phyloP scores from a whole-genome alignment of 176 grass and related monocot genomes.

The Bothriochloa decipiens region DNA sequence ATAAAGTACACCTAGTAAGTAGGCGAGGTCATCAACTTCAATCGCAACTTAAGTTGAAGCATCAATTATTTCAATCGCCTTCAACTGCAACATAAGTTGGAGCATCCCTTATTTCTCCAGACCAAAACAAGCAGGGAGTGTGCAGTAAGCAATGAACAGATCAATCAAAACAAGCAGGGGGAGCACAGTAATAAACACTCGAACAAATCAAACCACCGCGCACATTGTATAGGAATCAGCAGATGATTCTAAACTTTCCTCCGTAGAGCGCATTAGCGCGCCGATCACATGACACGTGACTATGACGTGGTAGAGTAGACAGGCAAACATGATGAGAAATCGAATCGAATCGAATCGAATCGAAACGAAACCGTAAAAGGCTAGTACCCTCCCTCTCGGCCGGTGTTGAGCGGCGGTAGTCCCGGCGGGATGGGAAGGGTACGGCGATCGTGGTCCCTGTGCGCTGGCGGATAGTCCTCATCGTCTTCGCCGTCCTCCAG shows the following conservation, averaged over 20 bases:
- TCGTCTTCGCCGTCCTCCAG: conserved; percentile 24
- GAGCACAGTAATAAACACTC: too few relatives aligned
- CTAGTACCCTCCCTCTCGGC: conserved; percentile 67
- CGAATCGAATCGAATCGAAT: neutral
- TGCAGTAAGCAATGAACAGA: too few relatives aligned
- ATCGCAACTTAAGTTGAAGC: too few relatives aligned
- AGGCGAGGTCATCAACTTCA: neutral
- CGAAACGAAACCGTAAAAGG: neutral
- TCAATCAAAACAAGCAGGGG: neutral
- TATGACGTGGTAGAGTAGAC: too few relatives aligned
- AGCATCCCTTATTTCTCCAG: too few relatives aligned
- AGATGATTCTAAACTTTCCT: neutral
- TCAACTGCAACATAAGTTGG: too few relatives aligned
- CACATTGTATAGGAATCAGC: neutral
- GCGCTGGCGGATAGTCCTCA: neutral
- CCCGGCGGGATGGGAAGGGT: conserved; percentile 67
- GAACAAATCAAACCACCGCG: neutral
- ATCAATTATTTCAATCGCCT: too few relatives aligned
- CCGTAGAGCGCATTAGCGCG: too few relatives aligned
- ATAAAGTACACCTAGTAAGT: neutral
- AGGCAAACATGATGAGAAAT: too few relatives aligned
- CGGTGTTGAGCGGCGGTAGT: conserved; percentile 73
- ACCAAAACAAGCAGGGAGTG: too few relatives aligned
- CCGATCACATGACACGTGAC: conserved; percentile 6
- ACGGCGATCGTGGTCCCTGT: conserved; percentile 49